Evolutionary conservation across 148 eudicot species (phyloP).

Genomic region (Bassia scoparia): DNA sequence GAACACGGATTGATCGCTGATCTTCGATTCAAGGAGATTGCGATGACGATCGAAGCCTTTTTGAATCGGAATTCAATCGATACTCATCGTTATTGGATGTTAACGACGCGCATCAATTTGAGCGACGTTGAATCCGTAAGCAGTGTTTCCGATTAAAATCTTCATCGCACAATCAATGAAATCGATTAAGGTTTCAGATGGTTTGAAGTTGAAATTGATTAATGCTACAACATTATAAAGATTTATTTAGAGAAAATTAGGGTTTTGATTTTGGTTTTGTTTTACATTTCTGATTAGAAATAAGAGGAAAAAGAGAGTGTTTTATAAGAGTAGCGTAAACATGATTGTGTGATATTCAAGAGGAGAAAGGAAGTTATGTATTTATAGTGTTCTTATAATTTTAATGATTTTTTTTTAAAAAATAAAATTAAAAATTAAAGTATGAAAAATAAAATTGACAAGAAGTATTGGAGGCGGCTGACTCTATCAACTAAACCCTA

Average conservation of each 20-base stretch:
- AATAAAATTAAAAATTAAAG: too few species aligned
- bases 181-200: background rate
- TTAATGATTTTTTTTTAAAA: too few species aligned
- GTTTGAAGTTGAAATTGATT: background rate
- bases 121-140: slow-evolving; percentile 29
- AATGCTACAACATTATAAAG: background rate
- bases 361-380: background rate
- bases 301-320: background rate
- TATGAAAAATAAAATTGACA: too few species aligned
- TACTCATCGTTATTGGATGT: background rate
- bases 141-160: slow-evolving; percentile 8
- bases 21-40: slow-evolving; percentile 3
- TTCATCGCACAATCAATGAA: slow-evolving; percentile 23
- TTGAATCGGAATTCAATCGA: slow-evolving; percentile 16
- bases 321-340: background rate
- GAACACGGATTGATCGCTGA: background rate
- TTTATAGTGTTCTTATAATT: too few species aligned
- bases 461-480: too few species aligned
- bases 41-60: background rate
- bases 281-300: too few species aligned
- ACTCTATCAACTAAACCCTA: too few species aligned
- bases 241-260: background rate
- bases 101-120: background rate
- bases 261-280: background rate
- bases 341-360: background rate